Conservation (phyloP, 345 rosid species). For the Syzygium grande region DNA sequence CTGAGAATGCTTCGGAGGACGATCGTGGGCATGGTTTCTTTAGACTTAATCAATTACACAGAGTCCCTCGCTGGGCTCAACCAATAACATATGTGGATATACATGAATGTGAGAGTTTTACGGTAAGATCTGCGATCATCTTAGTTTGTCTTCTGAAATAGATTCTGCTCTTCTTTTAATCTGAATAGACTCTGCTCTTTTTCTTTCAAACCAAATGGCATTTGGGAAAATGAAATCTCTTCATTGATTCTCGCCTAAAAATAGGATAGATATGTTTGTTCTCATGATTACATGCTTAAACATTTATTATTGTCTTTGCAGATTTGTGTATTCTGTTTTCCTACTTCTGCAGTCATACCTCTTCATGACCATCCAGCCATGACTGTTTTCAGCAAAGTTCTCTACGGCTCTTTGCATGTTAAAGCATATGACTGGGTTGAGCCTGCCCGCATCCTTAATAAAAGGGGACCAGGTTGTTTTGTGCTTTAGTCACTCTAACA, state of each 20-base stretch:
- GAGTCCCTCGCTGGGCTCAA: slow-evolving; percentile 78
- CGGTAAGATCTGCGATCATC: slow-evolving; percentile 25
- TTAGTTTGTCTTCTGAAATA: not conserved
- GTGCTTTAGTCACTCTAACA: slow-evolving; percentile 24
- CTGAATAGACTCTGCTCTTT: not conserved
- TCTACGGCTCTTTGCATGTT: slow-evolving; percentile 88
- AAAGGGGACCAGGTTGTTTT: slow-evolving; percentile 28
- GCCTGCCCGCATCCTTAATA: slow-evolving; percentile 50
- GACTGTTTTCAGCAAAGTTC: slow-evolving; percentile 90
- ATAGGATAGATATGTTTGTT: not conserved
- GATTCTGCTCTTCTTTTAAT: not conserved
- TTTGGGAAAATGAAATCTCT: not conserved
- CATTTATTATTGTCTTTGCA: slow-evolving; percentile 19
- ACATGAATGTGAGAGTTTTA: slow-evolving; percentile 61
- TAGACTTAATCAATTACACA: slow-evolving; percentile 34
- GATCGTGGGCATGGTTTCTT: slow-evolving; percentile 80
- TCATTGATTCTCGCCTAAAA: not conserved
- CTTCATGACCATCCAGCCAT: slow-evolving; percentile 95
- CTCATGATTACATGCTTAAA: not conserved
- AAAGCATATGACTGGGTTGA: slow-evolving; percentile 97
- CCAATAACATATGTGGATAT: slow-evolving; percentile 81
- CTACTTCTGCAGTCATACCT: slow-evolving; percentile 89
- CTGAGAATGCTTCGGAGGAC: slow-evolving; percentile 61
- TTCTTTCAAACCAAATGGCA: not conserved
- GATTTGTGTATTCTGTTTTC: slow-evolving; percentile 97